These are phyloP conservation scores for Sarocladium oryzae DNA, from an alignment of 2,329 filamentous ascomycete genomes.

Conservation along the genomic window DNA sequence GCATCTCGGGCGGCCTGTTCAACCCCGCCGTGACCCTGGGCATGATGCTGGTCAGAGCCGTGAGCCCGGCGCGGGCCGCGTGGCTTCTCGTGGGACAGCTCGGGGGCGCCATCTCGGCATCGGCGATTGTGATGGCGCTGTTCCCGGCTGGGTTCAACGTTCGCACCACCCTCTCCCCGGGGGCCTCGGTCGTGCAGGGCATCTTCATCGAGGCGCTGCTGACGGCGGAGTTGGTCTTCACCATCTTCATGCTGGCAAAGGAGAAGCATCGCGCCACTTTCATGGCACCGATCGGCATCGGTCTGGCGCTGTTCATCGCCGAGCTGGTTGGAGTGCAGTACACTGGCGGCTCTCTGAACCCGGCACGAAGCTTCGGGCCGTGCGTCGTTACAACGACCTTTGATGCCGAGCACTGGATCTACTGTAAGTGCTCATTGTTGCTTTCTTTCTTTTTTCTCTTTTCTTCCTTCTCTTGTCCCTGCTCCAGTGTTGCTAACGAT, in stretches of 20 bases:
- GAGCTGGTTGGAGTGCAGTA: conserved; percentile 41
- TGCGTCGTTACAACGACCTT: conserved; percentile 36
- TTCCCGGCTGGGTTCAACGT: conserved; percentile 38
- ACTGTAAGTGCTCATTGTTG: conserved; percentile 30
- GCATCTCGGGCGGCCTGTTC: conserved; percentile 34
- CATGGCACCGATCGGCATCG: conserved; percentile 41
- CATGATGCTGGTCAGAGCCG: conserved; percentile 42
- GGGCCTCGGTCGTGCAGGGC: conserved; percentile 36
- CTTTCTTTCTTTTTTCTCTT: too few relatives aligned
- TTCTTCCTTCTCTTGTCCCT: too few relatives aligned
- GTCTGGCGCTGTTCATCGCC: conserved; percentile 37
- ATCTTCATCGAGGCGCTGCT: conserved; percentile 43
- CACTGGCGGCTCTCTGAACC: conserved; percentile 42
- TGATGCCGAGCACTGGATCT: conserved; percentile 40
- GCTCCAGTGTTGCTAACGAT: background rate
- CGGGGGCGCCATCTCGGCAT: conserved; percentile 36
- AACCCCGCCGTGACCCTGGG: conserved; percentile 41
- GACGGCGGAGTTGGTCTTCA: conserved; percentile 40
- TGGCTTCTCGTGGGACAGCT: conserved; percentile 46
- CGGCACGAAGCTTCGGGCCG: conserved; percentile 39
- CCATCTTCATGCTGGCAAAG: conserved; percentile 45
- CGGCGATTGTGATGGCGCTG: conserved; percentile 33
- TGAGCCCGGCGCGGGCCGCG: conserved; percentile 37
- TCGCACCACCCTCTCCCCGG: conserved; percentile 32
- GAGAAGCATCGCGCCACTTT: conserved; percentile 43